Evolutionary conservation across 768 basidiomycete genomes (phyloP).

Genomic region (Lentinula sp.): DNA sequence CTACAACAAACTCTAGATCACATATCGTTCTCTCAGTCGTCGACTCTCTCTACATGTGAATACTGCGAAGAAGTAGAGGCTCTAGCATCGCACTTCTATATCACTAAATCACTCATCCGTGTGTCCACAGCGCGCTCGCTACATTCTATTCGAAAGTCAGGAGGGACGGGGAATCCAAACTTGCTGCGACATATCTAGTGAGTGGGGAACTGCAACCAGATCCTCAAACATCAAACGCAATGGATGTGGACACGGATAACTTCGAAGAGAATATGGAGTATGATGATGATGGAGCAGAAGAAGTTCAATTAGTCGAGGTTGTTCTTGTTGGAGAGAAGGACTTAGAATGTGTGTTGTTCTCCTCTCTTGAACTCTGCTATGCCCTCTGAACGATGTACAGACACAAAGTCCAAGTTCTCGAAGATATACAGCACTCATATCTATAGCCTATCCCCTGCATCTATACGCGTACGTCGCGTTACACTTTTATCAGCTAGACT

Average conservation of each 20-base stretch:
- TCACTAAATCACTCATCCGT: background rate
- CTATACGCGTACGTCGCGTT: slow-evolving; percentile 44
- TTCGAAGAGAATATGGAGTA: slow-evolving; percentile 17
- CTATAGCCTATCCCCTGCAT: slow-evolving; percentile 67
- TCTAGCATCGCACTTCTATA: background rate
- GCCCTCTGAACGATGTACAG: slow-evolving; percentile 25
- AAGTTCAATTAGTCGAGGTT: slow-evolving; percentile 40
- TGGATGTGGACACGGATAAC: slow-evolving; percentile 29
- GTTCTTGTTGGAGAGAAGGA: slow-evolving; percentile 58
- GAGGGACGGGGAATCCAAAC: slow-evolving; percentile 23
- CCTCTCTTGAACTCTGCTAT: background rate
- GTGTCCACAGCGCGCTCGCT: slow-evolving; percentile 50
- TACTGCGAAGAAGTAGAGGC: slow-evolving; percentile 66
- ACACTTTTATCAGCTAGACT: slow-evolving; percentile 1
- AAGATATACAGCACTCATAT: slow-evolving; percentile 54
- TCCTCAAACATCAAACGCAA: slow-evolving; percentile 15
- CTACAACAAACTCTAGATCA: slow-evolving; percentile 46
- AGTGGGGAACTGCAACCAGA: slow-evolving; percentile 41
- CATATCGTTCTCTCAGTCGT: slow-evolving; percentile 71
- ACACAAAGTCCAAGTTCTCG: slow-evolving; percentile 43
- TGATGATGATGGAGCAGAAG: slow-evolving; percentile 33
- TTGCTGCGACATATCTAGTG: slow-evolving; percentile 67
- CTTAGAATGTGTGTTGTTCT: slow-evolving; percentile 50
- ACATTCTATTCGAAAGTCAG: slow-evolving; percentile 44
- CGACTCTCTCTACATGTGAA: slow-evolving; percentile 70